Evolutionary conservation across 129 eudicot genomes (phyloP), one percentile per base, ranked within the genome.

Genomic region (Calendula officinalis): DNA sequence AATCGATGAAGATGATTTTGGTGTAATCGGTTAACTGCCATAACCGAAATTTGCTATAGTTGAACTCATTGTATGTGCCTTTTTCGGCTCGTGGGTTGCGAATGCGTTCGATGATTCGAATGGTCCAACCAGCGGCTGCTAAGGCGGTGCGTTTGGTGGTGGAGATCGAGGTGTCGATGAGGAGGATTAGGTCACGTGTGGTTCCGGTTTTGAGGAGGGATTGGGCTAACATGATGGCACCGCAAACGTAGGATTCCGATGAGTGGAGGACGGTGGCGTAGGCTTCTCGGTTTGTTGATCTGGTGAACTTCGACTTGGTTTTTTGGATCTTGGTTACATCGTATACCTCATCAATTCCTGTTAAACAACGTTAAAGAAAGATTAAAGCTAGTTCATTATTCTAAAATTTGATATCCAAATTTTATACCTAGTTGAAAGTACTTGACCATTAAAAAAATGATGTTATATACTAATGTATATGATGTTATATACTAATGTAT

Each of bases 211-310:
- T 71, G 42, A 81, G 80, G 30, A 91, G 91, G 55, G 95, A 74
- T 56, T 88, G 96, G 36, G 98, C 98, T 52, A 91, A 53, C 54
- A 88, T 77, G 42, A 91, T 91, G 12, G 98, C 96, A 0, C 98
- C 98, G 4, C 98, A 87, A 0, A 91, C 96, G 46, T 91, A 91
- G 17, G 76, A 11, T 41, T 88, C 96, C 1, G 94, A 73, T 14
- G 98, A 91, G 61, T 91, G 98, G 68, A 91, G 88, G 17, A 91
- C 91, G 0, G 96, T 85, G 69, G 84, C 96, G 43, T 87, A 91
- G 48, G 98, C 98, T 77, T 82, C 86, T 38, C 85, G 77, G 62
- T 71, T 73, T 5, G 8, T 14, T 2, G 73, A 49, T 42, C 41
- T 67, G 12, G 49, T 63, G 30, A 22, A 22, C 5, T 15, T 32